These are phyloP conservation scores for Fragaria ananassa DNA, from an alignment of 306 rosid species.

Conservation along the genomic window DNA sequence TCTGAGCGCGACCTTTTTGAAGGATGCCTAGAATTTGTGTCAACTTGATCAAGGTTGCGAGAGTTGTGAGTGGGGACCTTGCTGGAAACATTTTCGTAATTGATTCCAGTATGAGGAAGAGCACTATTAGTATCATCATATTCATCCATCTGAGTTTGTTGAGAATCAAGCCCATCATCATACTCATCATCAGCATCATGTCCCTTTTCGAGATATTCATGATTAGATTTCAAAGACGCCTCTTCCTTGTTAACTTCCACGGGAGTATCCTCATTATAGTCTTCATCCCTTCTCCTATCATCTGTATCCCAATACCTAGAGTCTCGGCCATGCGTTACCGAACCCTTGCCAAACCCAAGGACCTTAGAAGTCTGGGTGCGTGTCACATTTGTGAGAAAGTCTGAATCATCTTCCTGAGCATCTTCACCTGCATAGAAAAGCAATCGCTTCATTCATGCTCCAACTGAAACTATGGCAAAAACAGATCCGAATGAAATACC, in stretches of 20 bases:
- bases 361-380: constrained; percentile 62
- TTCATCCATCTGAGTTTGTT: constrained; percentile 51
- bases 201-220: constrained; percentile 39
- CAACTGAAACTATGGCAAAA: too few relatives aligned
- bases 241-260: constrained; percentile 36
- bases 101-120: constrained; percentile 31
- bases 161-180: constrained; percentile 67
- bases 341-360: constrained; percentile 71
- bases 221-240: constrained; percentile 66
- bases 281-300: constrained; percentile 93
- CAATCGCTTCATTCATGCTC: constrained; percentile 13
- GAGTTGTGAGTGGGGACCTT: constrained; percentile 11
- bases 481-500: too few relatives aligned
- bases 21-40: constrained; percentile 47
- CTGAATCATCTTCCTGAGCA: constrained; percentile 58
- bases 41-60: constrained; percentile 28
- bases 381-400: constrained; percentile 80
- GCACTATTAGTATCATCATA: constrained; percentile 30
- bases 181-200: constrained; percentile 68
- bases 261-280: constrained; percentile 59
- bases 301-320: constrained; percentile 97
- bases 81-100: constrained; percentile 32
- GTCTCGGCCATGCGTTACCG: constrained; percentile 74
- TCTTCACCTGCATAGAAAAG: constrained; percentile 44
- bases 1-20: constrained; percentile 41